A percentile compares a stretch with the other conserved stretches of the same genome.
Evolutionary conservation across 345 rosid genomes (phyloP).

Genomic region (Nasturtium officinale): DNA sequence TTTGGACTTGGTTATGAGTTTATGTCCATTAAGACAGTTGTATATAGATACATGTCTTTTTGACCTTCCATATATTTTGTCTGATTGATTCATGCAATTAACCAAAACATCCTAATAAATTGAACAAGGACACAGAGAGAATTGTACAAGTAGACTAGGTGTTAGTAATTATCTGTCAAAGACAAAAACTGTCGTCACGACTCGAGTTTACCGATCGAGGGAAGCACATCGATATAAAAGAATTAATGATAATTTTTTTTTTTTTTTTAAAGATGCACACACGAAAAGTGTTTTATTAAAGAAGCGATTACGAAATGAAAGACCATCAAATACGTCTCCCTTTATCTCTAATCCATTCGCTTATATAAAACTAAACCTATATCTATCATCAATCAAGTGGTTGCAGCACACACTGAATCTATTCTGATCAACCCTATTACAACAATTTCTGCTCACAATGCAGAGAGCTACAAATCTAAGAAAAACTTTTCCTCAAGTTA

Average conservation of each 20-base stretch:
- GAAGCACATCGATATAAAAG: conserved; percentile 19
- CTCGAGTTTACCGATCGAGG: background rate
- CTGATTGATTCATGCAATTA: background rate
- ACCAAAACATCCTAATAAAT: background rate
- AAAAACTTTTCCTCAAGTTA: background rate
- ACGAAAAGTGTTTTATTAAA: background rate
- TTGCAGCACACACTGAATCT: conserved; percentile 16
- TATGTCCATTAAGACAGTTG: background rate
- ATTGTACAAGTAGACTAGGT: background rate
- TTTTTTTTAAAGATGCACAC: background rate
- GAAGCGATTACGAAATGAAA: conserved; percentile 18
- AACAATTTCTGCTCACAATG: conserved; percentile 29
- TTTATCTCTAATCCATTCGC: conserved; percentile 21
- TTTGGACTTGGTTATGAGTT: background rate
- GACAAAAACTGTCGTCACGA: conserved; percentile 1
- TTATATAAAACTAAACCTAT: conserved; percentile 15
- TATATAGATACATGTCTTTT: background rate
- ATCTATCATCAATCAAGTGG: conserved; percentile 15
- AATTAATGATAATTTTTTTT: background rate
- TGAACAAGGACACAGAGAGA: background rate
- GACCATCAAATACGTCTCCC: conserved; percentile 25
- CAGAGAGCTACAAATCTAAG: conserved; percentile 33
- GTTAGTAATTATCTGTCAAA: background rate
- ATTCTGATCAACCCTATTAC: conserved; percentile 12
- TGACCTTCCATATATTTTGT: background rate